Base-by-base conservation (phyloP, 2,329 filamentous ascomycete species). In the Teratosphaeria epicoccoides region DNA sequence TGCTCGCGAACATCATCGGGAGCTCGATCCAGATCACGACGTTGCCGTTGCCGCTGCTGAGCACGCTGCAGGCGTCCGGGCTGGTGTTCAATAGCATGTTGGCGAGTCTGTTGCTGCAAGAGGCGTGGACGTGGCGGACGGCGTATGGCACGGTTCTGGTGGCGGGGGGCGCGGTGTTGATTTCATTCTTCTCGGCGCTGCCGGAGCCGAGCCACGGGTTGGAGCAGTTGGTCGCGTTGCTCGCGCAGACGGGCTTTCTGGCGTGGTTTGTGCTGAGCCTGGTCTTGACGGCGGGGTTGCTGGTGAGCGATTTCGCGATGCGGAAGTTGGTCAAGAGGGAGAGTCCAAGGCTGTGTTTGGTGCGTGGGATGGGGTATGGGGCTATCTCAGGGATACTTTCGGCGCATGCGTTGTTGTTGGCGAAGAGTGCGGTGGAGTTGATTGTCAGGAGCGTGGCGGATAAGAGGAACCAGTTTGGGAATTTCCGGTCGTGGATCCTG, bases 41-140 rank as follows among this genome's bases (percentile, higher is more conserved):
- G 0, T 77, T 98, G 44, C 93, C 93, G 14, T 76, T 98, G 22
- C 93, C 93, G 20, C 89, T 98, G 5, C 80, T 98, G 28, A 97
- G 91, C 52, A 96, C 93, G 1, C 76, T 98, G 33, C 93, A 98
- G 73, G 91, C 91, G 17, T 95, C 91, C 3, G 93, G 93, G 44
- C 78, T 98, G 51, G 93, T 98, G 56, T 98, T 98, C 77, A 98
- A 98, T 75, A 95, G 91, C 52, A 88, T 97, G 69, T 95, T 94
- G 76, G 93, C 93, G 55, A 94, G 89, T 44, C 73, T 97, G 52
- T 88, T 97, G 63, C 79, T 98, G 46, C 84, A 86, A 64, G 91
- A 98, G 70, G 88, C 90, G 4, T 98, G 97, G 71, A 97, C 93
- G 49, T 81, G 80, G 67, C 94, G 89, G 79, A 96, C 91, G n/a